These are phyloP conservation scores for Microsporum audouinii DNA, from an alignment of 2,329 filamentous ascomycete species.

Conservation along the genomic window DNA sequence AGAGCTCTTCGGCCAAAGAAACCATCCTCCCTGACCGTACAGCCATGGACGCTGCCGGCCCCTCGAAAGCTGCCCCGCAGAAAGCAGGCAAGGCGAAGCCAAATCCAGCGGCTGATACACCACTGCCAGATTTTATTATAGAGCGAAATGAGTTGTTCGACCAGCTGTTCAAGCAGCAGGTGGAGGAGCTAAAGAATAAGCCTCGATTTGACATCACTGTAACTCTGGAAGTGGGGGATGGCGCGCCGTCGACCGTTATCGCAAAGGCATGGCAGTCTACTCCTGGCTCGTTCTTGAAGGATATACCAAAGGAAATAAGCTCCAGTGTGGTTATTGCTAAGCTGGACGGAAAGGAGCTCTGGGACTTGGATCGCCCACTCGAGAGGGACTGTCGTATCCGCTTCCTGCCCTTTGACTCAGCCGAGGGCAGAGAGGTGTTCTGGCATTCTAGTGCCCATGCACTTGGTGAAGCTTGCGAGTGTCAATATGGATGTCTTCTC, in stretches of 20 bases:
- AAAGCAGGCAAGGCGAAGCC: slow-evolving; percentile 19
- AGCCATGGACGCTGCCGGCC: slow-evolving; percentile 18
- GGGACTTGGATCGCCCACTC: slow-evolving; percentile 84
- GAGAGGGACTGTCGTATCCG: slow-evolving; percentile 80
- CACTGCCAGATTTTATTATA: slow-evolving; percentile 64
- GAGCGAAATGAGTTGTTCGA: slow-evolving; percentile 81
- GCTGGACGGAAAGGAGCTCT: slow-evolving; percentile 68
- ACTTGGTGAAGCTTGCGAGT: slow-evolving; percentile 87
- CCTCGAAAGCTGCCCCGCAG: slow-evolving; percentile 22
- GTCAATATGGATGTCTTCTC: slow-evolving; percentile 78
- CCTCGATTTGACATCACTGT: slow-evolving; percentile 40
- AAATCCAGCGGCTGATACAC: slow-evolving; percentile 20
- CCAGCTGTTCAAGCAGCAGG: slow-evolving; percentile 70
- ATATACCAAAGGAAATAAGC: slow-evolving; percentile 79
- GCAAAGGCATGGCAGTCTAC: slow-evolving; percentile 89
- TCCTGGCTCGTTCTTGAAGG: slow-evolving; percentile 61
- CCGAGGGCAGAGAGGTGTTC: slow-evolving; percentile 80
- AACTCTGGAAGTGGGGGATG: slow-evolving; percentile 34
- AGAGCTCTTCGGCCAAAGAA: slow-evolving; percentile 10
- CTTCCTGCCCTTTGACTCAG: slow-evolving; percentile 68
- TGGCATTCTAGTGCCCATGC: slow-evolving; percentile 96
- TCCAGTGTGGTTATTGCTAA: slow-evolving; percentile 72
- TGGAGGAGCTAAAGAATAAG: slow-evolving; percentile 56
- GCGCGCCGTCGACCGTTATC: slow-evolving; percentile 29
- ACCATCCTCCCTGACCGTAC: slow-evolving; percentile 25